Evolutionary conservation across 805 yeast species (phyloP), one percentile per base, ranked within the genome.

Genomic region (Starmerella geochares): DNA sequence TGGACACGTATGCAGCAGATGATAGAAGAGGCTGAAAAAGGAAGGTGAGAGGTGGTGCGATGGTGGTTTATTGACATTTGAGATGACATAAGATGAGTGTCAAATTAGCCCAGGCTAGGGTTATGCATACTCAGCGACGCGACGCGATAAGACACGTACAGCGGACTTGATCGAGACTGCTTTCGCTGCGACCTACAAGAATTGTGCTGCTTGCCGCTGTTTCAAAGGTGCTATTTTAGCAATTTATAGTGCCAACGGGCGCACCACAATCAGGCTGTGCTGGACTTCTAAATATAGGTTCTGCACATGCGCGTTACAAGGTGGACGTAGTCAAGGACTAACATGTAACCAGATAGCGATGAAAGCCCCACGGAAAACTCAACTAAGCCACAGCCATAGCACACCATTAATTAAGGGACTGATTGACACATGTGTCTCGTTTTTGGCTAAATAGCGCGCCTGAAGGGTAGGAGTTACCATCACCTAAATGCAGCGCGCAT

Each of bases 1-100:
- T n/a, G n/a, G 37, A 36, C 39, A 21, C 25, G 39, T 36, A 36
- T 21, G 24, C 25, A 36, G n/a, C 13, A 13, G 29, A 13, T n/a
- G 20, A 29, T 11, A 24, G 25, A n/a, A n/a, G n/a, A n/a, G n/a
- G 42, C 23, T 23, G 21, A 21, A 33, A 13, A 38, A 24, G 42
- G 42, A 38, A 38, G 29, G 42, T 38, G n/a, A 38, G 42, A n/a
- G 42, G 4, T 23, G 42, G 17, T 24, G n/a, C 25, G 5, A 10
- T 17, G 29, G 28, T 38, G 42, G 42, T 38, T 38, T 38, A 38
- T 38, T 38, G 42, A 38, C 42, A 25, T n/a, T 38, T 24, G 4
- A 11, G 28, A 5, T 38, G 42, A 38, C 42, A 24, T 24, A 38
- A n/a, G 14, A 19, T 6, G 3, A 21, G 17, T 25, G 10, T 16